Evolutionary conservation across 441 rosid genomes (phyloP).

Genomic region (Adansonia gregorii): DNA sequence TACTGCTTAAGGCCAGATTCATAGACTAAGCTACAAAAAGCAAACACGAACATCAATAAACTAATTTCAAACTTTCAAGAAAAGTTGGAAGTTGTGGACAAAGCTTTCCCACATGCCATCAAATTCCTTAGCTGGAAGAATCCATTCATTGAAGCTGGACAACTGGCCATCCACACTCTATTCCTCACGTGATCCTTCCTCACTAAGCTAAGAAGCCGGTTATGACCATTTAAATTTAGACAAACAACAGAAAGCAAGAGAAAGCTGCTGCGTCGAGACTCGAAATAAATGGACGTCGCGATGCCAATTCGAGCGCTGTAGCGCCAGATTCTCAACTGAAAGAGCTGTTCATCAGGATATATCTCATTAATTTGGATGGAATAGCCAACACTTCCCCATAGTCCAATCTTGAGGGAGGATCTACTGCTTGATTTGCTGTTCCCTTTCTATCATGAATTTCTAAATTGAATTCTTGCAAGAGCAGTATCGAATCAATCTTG

Average conservation of each 20-base stretch:
- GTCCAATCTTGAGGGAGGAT: too few species aligned
- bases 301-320: too few species aligned
- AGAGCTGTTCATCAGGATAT: too few species aligned
- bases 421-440: too few species aligned
- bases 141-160: constrained; percentile 94
- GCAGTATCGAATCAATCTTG: too few species aligned
- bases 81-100: constrained; percentile 26
- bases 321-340: too few species aligned
- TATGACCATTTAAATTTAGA: constrained; percentile 19
- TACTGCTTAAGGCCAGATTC: constrained; percentile 94
- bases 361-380: too few species aligned
- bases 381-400: too few species aligned
- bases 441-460: too few species aligned
- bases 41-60: constrained; percentile 24
- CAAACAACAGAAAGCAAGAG: constrained; percentile 13
- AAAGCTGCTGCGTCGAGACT: too few species aligned
- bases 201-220: constrained; percentile 64
- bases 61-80: constrained; percentile 1
- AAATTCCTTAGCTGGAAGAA: constrained; percentile 95
- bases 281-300: too few species aligned
- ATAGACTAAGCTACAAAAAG: constrained; percentile 75
- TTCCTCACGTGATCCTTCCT: constrained; percentile 97
- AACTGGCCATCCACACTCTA: constrained; percentile 75
- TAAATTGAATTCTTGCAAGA: too few species aligned
- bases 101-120: constrained; percentile 99